Conservation (phyloP, 2,329 filamentous ascomycete genomes). For the Didymella arachidicola region DNA sequence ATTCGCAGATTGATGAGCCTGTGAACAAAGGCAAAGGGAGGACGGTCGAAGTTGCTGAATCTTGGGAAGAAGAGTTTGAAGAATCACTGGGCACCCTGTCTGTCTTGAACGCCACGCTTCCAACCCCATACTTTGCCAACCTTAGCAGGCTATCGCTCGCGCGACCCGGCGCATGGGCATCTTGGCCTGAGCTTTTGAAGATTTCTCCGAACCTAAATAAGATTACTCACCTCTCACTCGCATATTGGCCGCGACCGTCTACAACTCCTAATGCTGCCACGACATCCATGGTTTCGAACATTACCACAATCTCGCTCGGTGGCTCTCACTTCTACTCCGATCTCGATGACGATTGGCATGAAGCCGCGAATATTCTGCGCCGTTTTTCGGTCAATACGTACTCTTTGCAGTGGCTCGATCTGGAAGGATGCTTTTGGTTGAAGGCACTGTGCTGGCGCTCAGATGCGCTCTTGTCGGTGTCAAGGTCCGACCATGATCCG, state of each 20-base stretch:
- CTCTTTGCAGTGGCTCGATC: slow-evolving; percentile 67
- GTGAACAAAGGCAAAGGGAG: slow-evolving; percentile 22
- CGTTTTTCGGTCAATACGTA: slow-evolving; percentile 64
- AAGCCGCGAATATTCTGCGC: slow-evolving; percentile 64
- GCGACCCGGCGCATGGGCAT: slow-evolving; percentile 57
- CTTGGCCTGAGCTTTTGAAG: slow-evolving; percentile 64
- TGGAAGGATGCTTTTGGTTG: slow-evolving; percentile 68
- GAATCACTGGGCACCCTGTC: slow-evolving; percentile 4
- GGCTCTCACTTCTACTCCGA: slow-evolving; percentile 62
- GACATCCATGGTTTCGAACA: slow-evolving; percentile 53
- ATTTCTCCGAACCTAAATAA: slow-evolving; percentile 63
- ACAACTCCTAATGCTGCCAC: slow-evolving; percentile 63
- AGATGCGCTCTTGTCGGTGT: slow-evolving; percentile 8
- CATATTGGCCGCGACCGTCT: slow-evolving; percentile 67
- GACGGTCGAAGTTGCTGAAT: slow-evolving; percentile 49
- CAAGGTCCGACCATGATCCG: slow-evolving; percentile 7
- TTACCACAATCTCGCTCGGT: slow-evolving; percentile 57
- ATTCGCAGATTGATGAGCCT: slow-evolving; percentile 22
- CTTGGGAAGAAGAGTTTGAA: slow-evolving; percentile 56
- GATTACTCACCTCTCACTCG: slow-evolving; percentile 68
- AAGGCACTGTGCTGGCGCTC: slow-evolving; percentile 58
- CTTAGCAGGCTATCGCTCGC: slow-evolving; percentile 67
- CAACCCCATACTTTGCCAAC: slow-evolving; percentile 55
- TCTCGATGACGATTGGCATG: slow-evolving; percentile 63
- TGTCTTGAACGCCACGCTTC: slow-evolving; percentile 29